Percentiles rank a stretch among this genome's conserved stretches.
These are phyloP conservation scores for Hypoxylon trugodes DNA, from an alignment of 495 filamentous ascomycete species.

Conservation along the genomic window DNA sequence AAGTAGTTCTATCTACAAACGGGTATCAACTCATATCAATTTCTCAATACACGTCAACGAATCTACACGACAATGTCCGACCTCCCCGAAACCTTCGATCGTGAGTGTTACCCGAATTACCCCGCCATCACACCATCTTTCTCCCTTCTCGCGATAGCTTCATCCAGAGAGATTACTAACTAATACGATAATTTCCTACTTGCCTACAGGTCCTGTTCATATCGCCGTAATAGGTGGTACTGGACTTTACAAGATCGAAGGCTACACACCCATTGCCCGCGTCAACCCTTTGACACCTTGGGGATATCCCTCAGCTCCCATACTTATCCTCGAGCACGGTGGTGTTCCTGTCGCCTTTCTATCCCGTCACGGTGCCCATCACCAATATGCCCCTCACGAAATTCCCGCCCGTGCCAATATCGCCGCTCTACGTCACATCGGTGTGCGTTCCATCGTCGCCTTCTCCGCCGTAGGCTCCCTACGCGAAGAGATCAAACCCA, in stretches of 20 bases:
- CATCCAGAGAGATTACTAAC: conserved; percentile 6
- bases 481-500: conserved; percentile 87
- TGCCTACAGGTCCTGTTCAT: conserved; percentile 71
- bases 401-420: conserved; percentile 93
- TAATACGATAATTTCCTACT: conserved; percentile 10
- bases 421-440: conserved; percentile 86
- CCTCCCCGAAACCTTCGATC: conserved; percentile 64
- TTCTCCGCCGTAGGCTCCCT: conserved; percentile 96
- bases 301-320: conserved; percentile 89
- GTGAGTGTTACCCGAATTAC: conserved; percentile 45
- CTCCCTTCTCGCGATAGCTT: conserved; percentile 12
- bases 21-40: too few species aligned
- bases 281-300: conserved; percentile 83
- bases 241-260: conserved; percentile 74
- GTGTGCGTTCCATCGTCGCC: conserved; percentile 88
- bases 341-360: conserved; percentile 89
- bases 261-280: conserved; percentile 81
- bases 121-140: conserved; percentile 12
- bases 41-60: conserved; percentile 40
- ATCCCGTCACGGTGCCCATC: conserved; percentile 86
- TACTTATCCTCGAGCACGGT: conserved; percentile 85
- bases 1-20: too few species aligned
- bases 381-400: conserved; percentile 91
- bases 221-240: conserved; percentile 98
- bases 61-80: conserved; percentile 58